These are phyloP conservation scores for Acer yangbiense DNA, from an alignment of 345 rosid genomes.

Conservation along the genomic window DNA sequence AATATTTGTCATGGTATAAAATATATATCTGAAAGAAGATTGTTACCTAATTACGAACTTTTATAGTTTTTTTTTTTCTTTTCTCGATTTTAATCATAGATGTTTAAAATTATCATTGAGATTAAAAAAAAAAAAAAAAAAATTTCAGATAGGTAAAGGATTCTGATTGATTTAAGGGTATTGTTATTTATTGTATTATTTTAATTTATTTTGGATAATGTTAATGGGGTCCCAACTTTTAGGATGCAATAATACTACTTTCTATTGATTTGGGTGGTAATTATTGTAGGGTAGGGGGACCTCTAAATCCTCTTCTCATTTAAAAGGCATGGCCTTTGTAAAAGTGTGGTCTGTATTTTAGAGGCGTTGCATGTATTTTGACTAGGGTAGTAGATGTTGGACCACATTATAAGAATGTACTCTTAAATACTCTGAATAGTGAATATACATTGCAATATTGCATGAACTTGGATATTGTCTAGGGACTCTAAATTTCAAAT, in stretches of 20 bases:
- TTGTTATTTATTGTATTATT: no score
- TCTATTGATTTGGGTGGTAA: not conserved
- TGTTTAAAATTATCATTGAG: not conserved
- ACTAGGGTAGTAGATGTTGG: not conserved
- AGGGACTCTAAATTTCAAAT: not conserved
- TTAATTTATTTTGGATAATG: not conserved
- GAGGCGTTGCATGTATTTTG: not conserved
- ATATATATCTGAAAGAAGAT: no score
- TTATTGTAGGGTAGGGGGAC: not conserved
- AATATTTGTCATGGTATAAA: no score
- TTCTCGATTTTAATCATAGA: no score
- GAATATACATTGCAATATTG: not conserved
- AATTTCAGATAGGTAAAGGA: no score
- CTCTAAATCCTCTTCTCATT: not conserved
- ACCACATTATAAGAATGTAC: slow-evolving; percentile 1
- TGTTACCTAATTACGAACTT: no score
- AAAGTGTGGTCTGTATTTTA: not conserved
- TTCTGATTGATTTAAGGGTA: not conserved
- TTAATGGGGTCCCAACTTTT: not conserved
- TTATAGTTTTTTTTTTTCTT: no score
- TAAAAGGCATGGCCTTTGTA: not conserved
- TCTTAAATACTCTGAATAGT: not conserved
- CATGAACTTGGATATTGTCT: not conserved
- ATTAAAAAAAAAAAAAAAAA: no score
- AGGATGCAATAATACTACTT: not conserved